Evolutionary conservation across 75 land plant genomes (phyloP).

Genomic region (Picea sitchensis): DNA sequence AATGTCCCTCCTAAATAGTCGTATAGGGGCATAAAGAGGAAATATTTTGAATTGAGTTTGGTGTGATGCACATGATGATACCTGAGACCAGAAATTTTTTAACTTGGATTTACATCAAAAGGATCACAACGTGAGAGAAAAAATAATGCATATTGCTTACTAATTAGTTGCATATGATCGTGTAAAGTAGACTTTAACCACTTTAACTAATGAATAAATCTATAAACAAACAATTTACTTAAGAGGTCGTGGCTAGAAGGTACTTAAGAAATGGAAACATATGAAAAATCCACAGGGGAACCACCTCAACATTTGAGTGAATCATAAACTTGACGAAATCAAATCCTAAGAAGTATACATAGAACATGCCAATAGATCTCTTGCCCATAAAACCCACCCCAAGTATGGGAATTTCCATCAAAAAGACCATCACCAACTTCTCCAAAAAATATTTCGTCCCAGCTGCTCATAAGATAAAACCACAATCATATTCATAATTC

Average conservation of each 20-base stretch:
- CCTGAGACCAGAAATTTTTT: constrained; percentile 11
- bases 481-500: not conserved
- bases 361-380: constrained; percentile 23
- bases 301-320: constrained; percentile 38
- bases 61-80: constrained; percentile 36
- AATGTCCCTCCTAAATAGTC: constrained; percentile 42
- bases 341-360: constrained; percentile 22
- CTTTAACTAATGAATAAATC: too few species aligned
- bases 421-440: constrained; percentile 12
- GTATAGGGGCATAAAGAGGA: constrained; percentile 46
- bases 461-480: constrained; percentile 13
- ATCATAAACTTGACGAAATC: constrained; percentile 20
- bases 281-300: constrained; percentile 19
- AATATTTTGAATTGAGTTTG: constrained; percentile 28
- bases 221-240: constrained; percentile 8
- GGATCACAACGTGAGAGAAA: not conserved
- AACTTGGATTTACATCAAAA: not conserved
- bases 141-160: not conserved
- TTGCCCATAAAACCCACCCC: constrained; percentile 17
- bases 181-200: too few species aligned
- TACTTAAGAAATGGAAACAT: constrained; percentile 19
- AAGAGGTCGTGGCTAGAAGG: constrained; percentile 17
- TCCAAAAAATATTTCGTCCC: constrained; percentile 23
- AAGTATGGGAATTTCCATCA: constrained; percentile 22
- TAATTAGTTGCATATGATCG: not conserved